These are phyloP conservation scores for Scedosporium apiospermum DNA, from an alignment of 2,329 filamentous ascomycete species.

Conservation along the genomic window DNA sequence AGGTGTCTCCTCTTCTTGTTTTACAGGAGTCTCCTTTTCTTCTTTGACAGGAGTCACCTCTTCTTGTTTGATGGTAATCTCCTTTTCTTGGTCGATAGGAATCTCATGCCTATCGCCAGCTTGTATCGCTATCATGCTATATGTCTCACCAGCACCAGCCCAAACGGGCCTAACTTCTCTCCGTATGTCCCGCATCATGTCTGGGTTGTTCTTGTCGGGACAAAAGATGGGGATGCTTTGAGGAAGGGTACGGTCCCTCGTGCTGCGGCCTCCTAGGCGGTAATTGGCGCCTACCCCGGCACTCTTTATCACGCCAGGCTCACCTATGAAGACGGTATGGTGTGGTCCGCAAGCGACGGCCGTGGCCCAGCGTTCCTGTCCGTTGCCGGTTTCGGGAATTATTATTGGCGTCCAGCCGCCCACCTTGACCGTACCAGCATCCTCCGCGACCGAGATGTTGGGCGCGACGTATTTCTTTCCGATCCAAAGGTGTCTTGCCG, in stretches of 20 bases:
- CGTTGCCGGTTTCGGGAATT: conserved; percentile 38
- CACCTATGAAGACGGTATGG: conserved; percentile 56
- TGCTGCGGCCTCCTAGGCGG: conserved; percentile 37
- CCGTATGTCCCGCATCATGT: neutral
- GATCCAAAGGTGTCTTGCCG: conserved; percentile 6
- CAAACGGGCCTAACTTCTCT: neutral
- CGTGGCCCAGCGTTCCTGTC: conserved; percentile 17
- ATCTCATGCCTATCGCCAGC: no score
- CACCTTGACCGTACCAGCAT: conserved; percentile 9
- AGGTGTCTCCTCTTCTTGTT: no score
- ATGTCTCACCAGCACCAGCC: neutral
- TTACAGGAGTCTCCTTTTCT: neutral
- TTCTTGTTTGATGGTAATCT: no score
- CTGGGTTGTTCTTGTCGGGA: neutral
- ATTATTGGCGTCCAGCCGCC: conserved; percentile 31
- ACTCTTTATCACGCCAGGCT: conserved; percentile 54
- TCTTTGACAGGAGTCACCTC: no score
- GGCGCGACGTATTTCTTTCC: no score
- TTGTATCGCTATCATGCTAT: neutral
- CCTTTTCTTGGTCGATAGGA: no score
- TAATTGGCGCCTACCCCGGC: conserved; percentile 50
- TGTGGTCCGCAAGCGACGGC: conserved; percentile 50
- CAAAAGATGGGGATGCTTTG: neutral
- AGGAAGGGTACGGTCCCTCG: neutral
- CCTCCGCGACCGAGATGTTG: no score